phyloP scores from a whole-genome alignment of 1,284 basidiomycete species.

The Ceratobasidium theobromae region DNA sequence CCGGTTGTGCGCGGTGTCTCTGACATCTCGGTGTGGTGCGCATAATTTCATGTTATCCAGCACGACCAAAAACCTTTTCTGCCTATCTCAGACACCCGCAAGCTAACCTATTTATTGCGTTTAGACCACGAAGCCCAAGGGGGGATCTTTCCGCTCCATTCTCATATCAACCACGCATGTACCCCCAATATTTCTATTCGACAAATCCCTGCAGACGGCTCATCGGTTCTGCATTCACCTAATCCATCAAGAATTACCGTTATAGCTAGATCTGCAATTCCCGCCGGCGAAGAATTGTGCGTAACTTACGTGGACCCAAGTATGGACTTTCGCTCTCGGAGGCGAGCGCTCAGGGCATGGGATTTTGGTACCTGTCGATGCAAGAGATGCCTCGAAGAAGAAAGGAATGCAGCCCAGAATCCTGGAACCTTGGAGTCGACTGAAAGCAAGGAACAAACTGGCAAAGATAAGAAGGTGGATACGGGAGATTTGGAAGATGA shows the following conservation, averaged over 20 bases:
- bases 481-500: constrained; percentile 51
- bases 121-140: constrained; percentile 83
- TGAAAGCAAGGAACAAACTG: constrained; percentile 26
- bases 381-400: constrained; percentile 58
- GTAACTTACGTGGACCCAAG: constrained; percentile 76
- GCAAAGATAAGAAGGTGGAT: constrained; percentile 35
- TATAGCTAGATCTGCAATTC: constrained; percentile 65
- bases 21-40: background rate
- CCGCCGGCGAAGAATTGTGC: constrained; percentile 67
- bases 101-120: too few relatives aligned
- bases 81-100: background rate
- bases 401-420: constrained; percentile 49
- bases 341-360: constrained; percentile 66
- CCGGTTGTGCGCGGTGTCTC: too few relatives aligned
- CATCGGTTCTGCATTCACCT: constrained; percentile 48
- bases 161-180: constrained; percentile 85
- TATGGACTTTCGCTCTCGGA: constrained; percentile 55
- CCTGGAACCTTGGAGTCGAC: constrained; percentile 38
- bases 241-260: constrained; percentile 66
- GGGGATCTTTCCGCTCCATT: constrained; percentile 82
- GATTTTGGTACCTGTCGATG: constrained; percentile 73
- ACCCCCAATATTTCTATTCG: constrained; percentile 73
- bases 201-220: constrained; percentile 44
- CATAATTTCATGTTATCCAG: background rate
- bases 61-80: background rate